Conservation (phyloP, 345 rosid species). For the Psidium friedrichsthalianum region DNA sequence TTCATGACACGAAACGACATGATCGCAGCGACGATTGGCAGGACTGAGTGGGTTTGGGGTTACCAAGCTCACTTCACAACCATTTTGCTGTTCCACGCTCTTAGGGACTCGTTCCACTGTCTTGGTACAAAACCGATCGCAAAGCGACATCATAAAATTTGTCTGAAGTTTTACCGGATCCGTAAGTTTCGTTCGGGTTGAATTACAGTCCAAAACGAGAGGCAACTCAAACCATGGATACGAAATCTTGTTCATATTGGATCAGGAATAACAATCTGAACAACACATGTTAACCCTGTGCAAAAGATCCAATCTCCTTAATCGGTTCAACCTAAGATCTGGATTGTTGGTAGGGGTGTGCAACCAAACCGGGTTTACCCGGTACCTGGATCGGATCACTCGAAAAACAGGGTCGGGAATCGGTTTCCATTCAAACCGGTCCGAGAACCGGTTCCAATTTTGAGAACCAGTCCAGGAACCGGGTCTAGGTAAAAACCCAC, state of each 20-base stretch:
- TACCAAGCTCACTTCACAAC: neutral
- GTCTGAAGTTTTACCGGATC: neutral
- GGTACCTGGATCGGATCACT: no score
- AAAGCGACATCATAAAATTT: neutral
- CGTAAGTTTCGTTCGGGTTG: neutral
- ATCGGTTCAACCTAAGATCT: neutral
- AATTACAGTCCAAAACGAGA: neutral
- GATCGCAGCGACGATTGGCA: neutral
- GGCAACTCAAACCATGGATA: neutral
- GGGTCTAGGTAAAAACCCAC: no score
- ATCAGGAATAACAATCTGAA: neutral
- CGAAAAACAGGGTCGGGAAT: no score
- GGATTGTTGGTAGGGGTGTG: neutral
- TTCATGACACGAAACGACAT: neutral
- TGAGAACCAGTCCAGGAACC: no score
- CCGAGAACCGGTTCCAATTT: no score
- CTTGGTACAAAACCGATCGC: neutral
- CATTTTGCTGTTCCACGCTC: neutral
- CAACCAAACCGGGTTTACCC: no score
- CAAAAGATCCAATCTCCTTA: neutral
- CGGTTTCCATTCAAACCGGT: no score
- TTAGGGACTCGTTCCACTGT: neutral
- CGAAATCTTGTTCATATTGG: neutral
- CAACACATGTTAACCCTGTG: neutral
- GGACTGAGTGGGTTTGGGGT: neutral